phyloP scores from a whole-genome alignment of 2,329 filamentous ascomycete genomes.

The Ceratocystis huliohia region DNA sequence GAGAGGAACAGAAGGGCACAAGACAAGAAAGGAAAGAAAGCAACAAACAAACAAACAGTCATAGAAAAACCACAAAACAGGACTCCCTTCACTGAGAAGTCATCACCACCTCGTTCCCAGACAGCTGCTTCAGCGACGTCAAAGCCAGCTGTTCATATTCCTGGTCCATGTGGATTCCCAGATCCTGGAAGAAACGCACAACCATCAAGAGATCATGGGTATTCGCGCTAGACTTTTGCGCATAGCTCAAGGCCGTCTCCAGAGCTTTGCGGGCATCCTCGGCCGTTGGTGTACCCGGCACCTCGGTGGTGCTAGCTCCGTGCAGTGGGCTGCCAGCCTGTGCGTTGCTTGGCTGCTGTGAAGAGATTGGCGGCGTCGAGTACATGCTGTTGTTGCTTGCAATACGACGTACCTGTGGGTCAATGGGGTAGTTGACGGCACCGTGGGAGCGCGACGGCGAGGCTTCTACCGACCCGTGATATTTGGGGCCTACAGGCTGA shows the following conservation, averaged over 20 bases:
- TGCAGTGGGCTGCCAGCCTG: background rate
- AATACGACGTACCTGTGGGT: slow-evolving; percentile 14
- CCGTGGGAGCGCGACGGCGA: slow-evolving; percentile 18
- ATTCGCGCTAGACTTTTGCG: slow-evolving; percentile 17
- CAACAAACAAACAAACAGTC: background rate
- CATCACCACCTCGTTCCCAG: background rate
- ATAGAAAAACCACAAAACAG: background rate
- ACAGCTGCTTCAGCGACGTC: background rate
- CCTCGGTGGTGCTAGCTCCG: too few relatives aligned
- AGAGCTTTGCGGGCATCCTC: slow-evolving; percentile 21
- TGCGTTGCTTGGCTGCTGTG: slow-evolving; percentile 32
- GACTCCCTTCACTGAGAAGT: background rate
- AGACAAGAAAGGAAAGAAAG: background rate
- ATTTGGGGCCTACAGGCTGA: background rate
- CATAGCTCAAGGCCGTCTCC: slow-evolving; percentile 20
- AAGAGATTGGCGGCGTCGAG: background rate
- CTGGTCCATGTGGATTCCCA: slow-evolving; percentile 15
- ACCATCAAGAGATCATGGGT: slow-evolving; percentile 19
- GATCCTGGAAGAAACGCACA: slow-evolving; percentile 21
- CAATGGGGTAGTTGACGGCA: background rate
- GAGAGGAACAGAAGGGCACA: background rate
- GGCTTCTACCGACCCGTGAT: background rate
- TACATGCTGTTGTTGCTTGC: slow-evolving; percentile 15
- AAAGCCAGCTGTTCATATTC: background rate
- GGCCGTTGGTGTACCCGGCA: slow-evolving; percentile 10